A percentile compares a stretch with the other conserved stretches of the same genome.
Evolutionary conservation across 768 basidiomycete genomes (phyloP).

Genomic region (Saitozyma podzolica): DNA sequence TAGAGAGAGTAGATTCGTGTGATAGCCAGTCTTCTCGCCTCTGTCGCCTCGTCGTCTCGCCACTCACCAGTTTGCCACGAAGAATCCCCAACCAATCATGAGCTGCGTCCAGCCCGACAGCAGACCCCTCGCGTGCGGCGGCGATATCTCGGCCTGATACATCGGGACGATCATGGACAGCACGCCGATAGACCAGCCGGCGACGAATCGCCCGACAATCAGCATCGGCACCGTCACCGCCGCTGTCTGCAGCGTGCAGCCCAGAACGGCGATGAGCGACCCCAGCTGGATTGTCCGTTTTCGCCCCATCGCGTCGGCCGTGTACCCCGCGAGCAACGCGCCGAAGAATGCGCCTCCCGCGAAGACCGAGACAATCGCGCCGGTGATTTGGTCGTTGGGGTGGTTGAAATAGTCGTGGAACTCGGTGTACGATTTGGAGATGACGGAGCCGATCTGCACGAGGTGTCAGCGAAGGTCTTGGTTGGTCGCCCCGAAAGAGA

Average conservation of each 20-base stretch:
- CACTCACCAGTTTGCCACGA: constrained; percentile 60
- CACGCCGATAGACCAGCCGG: constrained; percentile 46
- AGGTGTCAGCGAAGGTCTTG: no score
- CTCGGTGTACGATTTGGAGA: constrained; percentile 57
- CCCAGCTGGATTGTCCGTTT: constrained; percentile 61
- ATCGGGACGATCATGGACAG: constrained; percentile 43
- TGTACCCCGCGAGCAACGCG: constrained; percentile 60
- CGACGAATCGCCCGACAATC: constrained; percentile 43
- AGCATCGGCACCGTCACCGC: constrained; percentile 62
- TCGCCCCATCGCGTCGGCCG: constrained; percentile 58
- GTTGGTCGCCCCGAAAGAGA: no score
- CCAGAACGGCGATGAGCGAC: constrained; percentile 35
- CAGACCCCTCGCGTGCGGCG: constrained; percentile 65
- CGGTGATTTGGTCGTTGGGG: constrained; percentile 56
- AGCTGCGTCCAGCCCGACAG: constrained; percentile 65
- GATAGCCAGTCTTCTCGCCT: no score
- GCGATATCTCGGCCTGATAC: constrained; percentile 68
- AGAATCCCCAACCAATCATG: constrained; percentile 65
- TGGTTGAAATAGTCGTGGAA: constrained; percentile 60
- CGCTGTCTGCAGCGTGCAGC: constrained; percentile 65
- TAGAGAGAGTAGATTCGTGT: no score
- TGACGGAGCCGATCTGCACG: constrained; percentile 54
- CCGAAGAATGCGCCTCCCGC: constrained; percentile 57
- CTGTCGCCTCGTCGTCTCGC: no score
- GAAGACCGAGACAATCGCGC: constrained; percentile 65